Evolutionary conservation across 768 basidiomycete species (phyloP), one percentile per base, ranked within the genome.

Genomic region (Amanita exitialis): DNA sequence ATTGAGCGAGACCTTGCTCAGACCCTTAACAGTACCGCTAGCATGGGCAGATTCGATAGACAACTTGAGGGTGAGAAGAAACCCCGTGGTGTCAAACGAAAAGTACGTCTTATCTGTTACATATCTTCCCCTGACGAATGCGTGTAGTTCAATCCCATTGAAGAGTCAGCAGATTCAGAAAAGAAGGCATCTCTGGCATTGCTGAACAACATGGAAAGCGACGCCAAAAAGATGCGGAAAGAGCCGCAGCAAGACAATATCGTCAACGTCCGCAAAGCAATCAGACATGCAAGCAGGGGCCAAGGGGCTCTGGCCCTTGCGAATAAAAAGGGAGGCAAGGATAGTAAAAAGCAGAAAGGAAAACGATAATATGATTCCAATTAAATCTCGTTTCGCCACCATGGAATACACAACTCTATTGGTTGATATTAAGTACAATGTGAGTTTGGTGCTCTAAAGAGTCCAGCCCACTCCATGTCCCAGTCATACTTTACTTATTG

Each of bases 21-120:
- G 9, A 82, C 86, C 1, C 80, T 88, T 53, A 70, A 73, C 25
- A 92, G 92, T 54, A 99, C 96, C 0, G 96, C 93, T 0, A 94
- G 90, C 59, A 84, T 99, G 84, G 96, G 96, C 56, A 84, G 79
- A 58, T 99, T 96, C 59, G 95, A 98, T 65, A 84, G 80, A 56
- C 81, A 75, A 61, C 76, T 98, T 18, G 86, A 94, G 47, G 94
- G 94, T 10, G 96, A 99, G 67, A 87, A 89, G 64, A 93, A 90
- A 66, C 63, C 82, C 39, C 79, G 80, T 32, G 92, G 93, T 5
- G 69, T 93, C 43, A 98, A 97, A 72, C 81, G 96, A 59, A 97
- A 97, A 84, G 91, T 90, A 56, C 38, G 72, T 61, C 35, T 0
- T n/a, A 25, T 32, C 36, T 21, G 34, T 12, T 25, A 12, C 49